A percentile compares a stretch with the other conserved stretches of the same genome.
Evolutionary conservation across 2,329 filamentous ascomycete genomes (phyloP).

Genomic region (Ilyonectria robusta): DNA sequence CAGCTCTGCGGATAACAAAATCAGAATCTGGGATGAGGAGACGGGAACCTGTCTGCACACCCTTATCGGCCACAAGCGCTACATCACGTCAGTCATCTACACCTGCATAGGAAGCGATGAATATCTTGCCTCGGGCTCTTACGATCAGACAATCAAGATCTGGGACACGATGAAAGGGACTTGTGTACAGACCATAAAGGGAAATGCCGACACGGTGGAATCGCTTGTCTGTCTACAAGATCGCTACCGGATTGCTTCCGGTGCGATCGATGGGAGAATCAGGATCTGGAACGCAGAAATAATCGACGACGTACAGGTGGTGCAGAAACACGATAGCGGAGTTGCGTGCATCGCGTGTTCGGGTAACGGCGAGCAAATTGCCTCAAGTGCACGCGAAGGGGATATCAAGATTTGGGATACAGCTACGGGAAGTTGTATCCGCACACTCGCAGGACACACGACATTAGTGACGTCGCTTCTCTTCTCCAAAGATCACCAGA

Average conservation of each 20-base stretch:
- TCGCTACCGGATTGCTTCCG: neutral
- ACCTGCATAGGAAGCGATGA: neutral
- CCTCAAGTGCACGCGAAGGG: neutral
- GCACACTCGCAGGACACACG: neutral
- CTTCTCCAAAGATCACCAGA: neutral
- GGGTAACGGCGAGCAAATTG: neutral
- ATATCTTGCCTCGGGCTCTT: neutral
- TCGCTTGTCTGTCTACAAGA: slow-evolving; percentile 17
- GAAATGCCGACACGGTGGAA: neutral
- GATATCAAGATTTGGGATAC: slow-evolving; percentile 21
- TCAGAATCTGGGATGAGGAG: slow-evolving; percentile 14
- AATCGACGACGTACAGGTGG: neutral
- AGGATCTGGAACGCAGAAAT: neutral
- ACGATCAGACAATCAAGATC: neutral
- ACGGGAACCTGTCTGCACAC: neutral
- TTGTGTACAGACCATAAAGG: neutral
- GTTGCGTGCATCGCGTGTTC: slow-evolving; percentile 25
- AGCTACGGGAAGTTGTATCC: neutral
- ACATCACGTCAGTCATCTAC: neutral
- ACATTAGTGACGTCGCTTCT: neutral
- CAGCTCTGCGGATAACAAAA: slow-evolving; percentile 6
- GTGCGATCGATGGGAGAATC: neutral
- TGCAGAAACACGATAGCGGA: neutral
- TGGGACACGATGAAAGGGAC: neutral
- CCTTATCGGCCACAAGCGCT: neutral